A percentile compares a stretch with the other conserved stretches of the same genome.
These are phyloP conservation scores for Chaetomium sp. DNA, from an alignment of 2,329 filamentous ascomycete genomes.

Conservation along the genomic window DNA sequence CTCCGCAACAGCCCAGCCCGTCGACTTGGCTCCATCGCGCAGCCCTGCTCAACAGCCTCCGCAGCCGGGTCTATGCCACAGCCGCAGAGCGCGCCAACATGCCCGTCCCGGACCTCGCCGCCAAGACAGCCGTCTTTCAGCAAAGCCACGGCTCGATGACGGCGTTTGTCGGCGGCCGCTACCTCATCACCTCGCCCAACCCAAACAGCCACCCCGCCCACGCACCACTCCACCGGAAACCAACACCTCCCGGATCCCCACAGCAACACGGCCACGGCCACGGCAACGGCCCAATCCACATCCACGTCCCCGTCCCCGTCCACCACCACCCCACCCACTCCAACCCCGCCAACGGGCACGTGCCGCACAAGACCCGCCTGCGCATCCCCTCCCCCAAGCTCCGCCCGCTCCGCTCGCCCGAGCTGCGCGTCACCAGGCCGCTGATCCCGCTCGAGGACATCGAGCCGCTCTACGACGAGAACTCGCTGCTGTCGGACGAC, in stretches of 20 bases:
- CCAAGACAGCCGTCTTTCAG: constrained; percentile 41
- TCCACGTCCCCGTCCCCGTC: background rate
- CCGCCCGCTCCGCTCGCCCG: constrained; percentile 41
- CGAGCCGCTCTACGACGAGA: constrained; percentile 34
- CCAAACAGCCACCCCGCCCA: background rate
- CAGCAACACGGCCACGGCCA: background rate
- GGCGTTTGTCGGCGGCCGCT: constrained; percentile 37
- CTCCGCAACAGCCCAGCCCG: constrained; percentile 28
- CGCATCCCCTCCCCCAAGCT: constrained; percentile 31
- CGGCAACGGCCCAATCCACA: background rate
- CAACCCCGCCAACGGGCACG: background rate
- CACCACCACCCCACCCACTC: too few species aligned
- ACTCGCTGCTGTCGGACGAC: constrained; percentile 46
- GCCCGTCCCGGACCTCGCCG: constrained; percentile 40
- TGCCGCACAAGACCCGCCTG: constrained; percentile 4
- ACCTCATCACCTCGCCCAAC: constrained; percentile 30
- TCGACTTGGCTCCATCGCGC: constrained; percentile 60
- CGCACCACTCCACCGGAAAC: background rate
- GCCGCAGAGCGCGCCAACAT: constrained; percentile 40
- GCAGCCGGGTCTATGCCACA: constrained; percentile 49
- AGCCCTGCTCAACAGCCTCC: constrained; percentile 65
- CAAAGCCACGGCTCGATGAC: constrained; percentile 34
- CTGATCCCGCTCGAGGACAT: constrained; percentile 23
- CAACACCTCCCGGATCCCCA: background rate
- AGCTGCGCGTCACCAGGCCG: constrained; percentile 36